phyloP scores from a whole-genome alignment of 768 basidiomycete genomes.

The Boletus tomentosulus region DNA sequence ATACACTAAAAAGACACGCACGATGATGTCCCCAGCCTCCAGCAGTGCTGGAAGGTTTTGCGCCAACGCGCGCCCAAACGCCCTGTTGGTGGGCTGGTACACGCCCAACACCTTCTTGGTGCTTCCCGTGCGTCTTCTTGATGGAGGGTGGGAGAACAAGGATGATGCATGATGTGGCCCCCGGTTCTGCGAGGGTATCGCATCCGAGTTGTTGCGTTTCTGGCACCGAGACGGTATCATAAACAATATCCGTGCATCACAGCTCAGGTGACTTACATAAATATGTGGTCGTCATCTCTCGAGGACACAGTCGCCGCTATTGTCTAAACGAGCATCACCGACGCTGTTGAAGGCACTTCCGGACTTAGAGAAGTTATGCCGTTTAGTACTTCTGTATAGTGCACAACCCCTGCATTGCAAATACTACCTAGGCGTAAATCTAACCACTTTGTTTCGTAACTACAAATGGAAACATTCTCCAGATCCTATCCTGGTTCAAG shows the following conservation, averaged over 20 bases:
- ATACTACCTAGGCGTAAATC: too few relatives aligned
- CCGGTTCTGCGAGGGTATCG: conserved; percentile 26
- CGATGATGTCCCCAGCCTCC: conserved; percentile 15
- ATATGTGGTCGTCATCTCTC: too few relatives aligned
- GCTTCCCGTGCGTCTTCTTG: conserved; percentile 11
- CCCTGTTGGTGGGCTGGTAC: conserved; percentile 7
- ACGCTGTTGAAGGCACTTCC: too few relatives aligned
- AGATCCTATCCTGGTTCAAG: too few relatives aligned
- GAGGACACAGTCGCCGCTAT: too few relatives aligned
- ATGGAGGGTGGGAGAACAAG: conserved; percentile 2
- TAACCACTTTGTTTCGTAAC: too few relatives aligned
- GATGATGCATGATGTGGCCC: conserved; percentile 30
- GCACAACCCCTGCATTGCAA: too few relatives aligned
- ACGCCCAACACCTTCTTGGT: conserved; percentile 16
- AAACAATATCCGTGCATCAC: neutral
- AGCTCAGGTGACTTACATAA: too few relatives aligned
- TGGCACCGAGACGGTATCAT: conserved; percentile 25
- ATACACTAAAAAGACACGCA: neutral
- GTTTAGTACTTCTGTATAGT: too few relatives aligned
- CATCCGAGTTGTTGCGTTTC: conserved; percentile 34
- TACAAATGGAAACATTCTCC: too few relatives aligned
- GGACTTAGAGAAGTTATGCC: too few relatives aligned
- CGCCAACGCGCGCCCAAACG: conserved; percentile 11
- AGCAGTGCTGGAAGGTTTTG: conserved; percentile 7
- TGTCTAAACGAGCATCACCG: too few relatives aligned